Conservation (phyloP, 2,329 filamentous ascomycete species). For the Aureobasidium namibiae region DNA sequence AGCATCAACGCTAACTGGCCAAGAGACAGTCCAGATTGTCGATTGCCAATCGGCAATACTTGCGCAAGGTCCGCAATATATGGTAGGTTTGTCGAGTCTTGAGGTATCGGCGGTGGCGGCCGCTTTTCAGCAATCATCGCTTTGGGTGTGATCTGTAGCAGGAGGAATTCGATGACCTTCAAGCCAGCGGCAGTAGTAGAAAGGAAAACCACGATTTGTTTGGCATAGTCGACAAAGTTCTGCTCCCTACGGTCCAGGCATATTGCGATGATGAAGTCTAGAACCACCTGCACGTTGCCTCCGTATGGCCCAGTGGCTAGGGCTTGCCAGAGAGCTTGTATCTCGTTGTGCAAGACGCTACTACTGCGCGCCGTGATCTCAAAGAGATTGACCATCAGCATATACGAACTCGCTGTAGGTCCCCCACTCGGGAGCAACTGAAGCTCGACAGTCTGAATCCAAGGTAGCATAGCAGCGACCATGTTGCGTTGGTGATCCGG, state of each 20-base stretch:
- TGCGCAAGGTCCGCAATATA: conserved; percentile 82
- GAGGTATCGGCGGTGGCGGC: conserved; percentile 58
- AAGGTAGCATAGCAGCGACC: conserved; percentile 87
- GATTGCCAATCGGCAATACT: conserved; percentile 78
- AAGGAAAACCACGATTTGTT: conserved; percentile 94
- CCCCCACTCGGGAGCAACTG: conserved; percentile 87
- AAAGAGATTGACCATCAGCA: conserved; percentile 86
- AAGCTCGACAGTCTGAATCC: conserved; percentile 90
- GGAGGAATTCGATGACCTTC: conserved; percentile 87
- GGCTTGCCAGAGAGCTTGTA: conserved; percentile 95
- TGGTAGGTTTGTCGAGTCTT: conserved; percentile 66
- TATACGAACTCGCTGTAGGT: conserved; percentile 85
- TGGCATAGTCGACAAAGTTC: conserved; percentile 96
- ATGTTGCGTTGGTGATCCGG: conserved; percentile 84
- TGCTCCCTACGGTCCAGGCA: conserved; percentile 92
- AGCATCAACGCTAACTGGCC: conserved; percentile 90
- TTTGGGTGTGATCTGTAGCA: conserved; percentile 85
- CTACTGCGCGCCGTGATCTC: conserved; percentile 94
- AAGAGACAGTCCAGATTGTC: conserved; percentile 75
- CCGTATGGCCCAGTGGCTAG: conserved; percentile 86
- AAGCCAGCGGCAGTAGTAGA: conserved; percentile 78
- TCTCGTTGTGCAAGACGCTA: conserved; percentile 84
- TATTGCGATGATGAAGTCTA: conserved; percentile 92
- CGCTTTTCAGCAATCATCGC: conserved; percentile 94
- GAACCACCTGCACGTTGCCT: conserved; percentile 86